phyloP scores from a whole-genome alignment of 495 filamentous ascomycete species.

The Cudoniella acicularis region DNA sequence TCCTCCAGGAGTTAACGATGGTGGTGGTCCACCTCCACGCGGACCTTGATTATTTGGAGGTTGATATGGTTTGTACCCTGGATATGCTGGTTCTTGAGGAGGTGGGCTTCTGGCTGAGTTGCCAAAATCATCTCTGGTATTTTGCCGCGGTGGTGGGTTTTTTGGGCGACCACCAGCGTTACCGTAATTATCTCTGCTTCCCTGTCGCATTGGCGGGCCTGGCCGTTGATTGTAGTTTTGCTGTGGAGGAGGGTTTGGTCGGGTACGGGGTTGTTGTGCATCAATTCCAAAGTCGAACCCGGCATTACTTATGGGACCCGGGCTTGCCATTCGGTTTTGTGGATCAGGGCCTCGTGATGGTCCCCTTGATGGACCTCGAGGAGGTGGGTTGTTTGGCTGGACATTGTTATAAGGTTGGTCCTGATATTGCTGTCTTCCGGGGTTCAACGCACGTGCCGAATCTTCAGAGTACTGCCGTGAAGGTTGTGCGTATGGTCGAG shows the following conservation, averaged over 20 bases:
- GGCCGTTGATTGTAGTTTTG: constrained; percentile 5
- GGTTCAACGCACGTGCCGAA: constrained; percentile 13
- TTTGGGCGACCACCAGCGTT: constrained; percentile 6
- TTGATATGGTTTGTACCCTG: constrained; percentile 14
- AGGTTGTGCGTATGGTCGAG: constrained; percentile 15
- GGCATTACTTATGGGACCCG: constrained; percentile 16
- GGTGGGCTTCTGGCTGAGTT: constrained; percentile 15
- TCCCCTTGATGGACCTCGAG: constrained; percentile 18
- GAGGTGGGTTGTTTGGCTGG: constrained; percentile 5
- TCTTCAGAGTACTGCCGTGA: constrained; percentile 18
- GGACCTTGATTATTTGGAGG: neutral
- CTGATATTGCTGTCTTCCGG: constrained; percentile 19
- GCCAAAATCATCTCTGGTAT: constrained; percentile 2
- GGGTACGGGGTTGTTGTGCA: constrained; percentile 2
- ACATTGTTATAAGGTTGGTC: constrained; percentile 15
- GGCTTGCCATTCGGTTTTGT: constrained; percentile 15
- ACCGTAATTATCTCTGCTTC: constrained; percentile 3
- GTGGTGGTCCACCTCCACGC: neutral
- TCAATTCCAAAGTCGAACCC: constrained; percentile 24
- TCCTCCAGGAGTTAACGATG: neutral
- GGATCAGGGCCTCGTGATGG: constrained; percentile 1
- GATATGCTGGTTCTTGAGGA: constrained; percentile 14
- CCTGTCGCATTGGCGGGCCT: constrained; percentile 6
- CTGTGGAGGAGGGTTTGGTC: constrained; percentile 15
- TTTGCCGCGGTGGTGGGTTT: constrained; percentile 9